phyloP scores from a whole-genome alignment of 208 protist genomes.

The Crithidia sp. region DNA sequence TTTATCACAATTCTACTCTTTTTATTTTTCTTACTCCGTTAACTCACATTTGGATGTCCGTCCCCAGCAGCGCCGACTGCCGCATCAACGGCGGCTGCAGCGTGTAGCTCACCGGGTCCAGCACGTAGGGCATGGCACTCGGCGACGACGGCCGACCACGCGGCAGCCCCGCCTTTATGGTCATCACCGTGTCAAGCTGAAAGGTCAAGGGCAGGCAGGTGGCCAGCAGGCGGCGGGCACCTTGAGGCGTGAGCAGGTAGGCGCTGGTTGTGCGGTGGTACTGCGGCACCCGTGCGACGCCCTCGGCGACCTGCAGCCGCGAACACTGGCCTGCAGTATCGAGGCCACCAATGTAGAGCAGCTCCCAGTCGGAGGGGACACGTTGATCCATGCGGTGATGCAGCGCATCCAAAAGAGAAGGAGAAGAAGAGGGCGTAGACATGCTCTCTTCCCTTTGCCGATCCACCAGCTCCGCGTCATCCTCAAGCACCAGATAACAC shows the following conservation, averaged over 20 bases:
- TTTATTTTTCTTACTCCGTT: constrained; percentile 16
- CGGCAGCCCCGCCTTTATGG: constrained; percentile 41
- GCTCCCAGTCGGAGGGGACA: constrained; percentile 75
- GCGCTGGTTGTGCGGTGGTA: constrained; percentile 88
- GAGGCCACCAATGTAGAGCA: constrained; percentile 86
- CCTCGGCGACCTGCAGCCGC: constrained; percentile 24
- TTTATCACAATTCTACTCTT: too few species aligned
- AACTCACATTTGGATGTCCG: constrained; percentile 58
- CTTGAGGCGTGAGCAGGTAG: constrained; percentile 71
- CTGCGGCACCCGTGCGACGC: constrained; percentile 73
- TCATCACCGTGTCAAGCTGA: constrained; percentile 90
- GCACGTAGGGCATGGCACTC: constrained; percentile 45
- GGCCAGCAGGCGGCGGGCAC: constrained; percentile 61
- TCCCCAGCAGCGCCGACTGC: constrained; percentile 67
- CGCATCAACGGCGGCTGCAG: constrained; percentile 78
- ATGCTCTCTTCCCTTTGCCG: not conserved
- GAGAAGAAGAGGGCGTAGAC: not conserved
- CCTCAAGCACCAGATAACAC: constrained; percentile 53
- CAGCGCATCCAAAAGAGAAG: constrained; percentile 45
- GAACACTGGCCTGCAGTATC: constrained; percentile 70
- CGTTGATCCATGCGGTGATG: constrained; percentile 9
- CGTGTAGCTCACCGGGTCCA: constrained; percentile 74
- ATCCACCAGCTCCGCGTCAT: constrained; percentile 57
- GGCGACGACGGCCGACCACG: not conserved
- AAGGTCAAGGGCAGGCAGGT: constrained; percentile 76